Evolutionary conservation across 331 rosid genomes (phyloP), one percentile per base, ranked within the genome.

Genomic region (Quercus phellos): DNA sequence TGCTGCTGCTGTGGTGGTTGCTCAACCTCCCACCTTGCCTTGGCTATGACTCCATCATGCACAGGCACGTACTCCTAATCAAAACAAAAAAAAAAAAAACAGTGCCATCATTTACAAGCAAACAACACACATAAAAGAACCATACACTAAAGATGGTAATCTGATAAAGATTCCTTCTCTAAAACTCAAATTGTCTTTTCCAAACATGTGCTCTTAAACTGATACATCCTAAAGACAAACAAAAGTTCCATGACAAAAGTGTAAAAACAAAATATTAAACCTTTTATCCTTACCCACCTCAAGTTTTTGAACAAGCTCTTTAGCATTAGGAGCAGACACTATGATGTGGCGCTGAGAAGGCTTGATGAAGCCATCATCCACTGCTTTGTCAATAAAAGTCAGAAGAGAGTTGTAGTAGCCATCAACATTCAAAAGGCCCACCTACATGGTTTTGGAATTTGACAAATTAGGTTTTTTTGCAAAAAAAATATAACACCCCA

Each of bases 331-430:
- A 3, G 92, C 90, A 1, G 89, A 82, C 66, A 89, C 90, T 2
- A 89, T 80, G 78, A 89, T 89, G 74, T 83, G 74, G 24, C 89
- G 89, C 77, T 84, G 89, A 18, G 88, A 82, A 1, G 92, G 90
- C 77, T 54, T 74, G 76, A 89, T 89, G 64, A 89, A 89, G 14
- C 92, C 92, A 46, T 89, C 89, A 21, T 89, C 90, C 55, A 89
- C 89, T 18, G 87, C 89, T 71, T 86, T 84, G 77, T 89, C 92
- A 53, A 89, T 84, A 77, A 87, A 89, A 16, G 86, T 72, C n/a
- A 89, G 87, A 11, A 88, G 84, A 53, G 59, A 82, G 70, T 88
- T 82, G 87, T 84, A 88, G 77, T 86, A 86, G 21, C 92, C 92
- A 77, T 88, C 88, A 4, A 88, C 92, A 42, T 88, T 86, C 22